Conservation (phyloP, 495 filamentous ascomycete genomes). For the Podospora appendiculata region DNA sequence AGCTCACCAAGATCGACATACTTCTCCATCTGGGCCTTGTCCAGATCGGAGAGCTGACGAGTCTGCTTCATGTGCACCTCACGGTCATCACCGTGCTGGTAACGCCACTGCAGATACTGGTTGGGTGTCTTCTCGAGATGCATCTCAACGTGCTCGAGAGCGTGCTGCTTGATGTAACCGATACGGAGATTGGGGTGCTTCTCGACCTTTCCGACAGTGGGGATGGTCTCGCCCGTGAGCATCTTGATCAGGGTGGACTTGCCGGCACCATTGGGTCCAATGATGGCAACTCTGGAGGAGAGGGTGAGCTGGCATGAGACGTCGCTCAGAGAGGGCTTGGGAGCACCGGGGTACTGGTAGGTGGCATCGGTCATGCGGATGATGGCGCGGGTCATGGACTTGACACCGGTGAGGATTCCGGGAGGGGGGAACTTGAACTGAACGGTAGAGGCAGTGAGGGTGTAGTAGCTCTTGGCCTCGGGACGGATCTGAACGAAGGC, state of each 20-base stretch:
- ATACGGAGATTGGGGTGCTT: constrained; percentile 99
- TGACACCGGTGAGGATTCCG: constrained; percentile 89
- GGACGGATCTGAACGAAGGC: constrained; percentile 87
- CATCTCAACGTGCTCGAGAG: constrained; percentile 98
- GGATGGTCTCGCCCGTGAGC: constrained; percentile 90
- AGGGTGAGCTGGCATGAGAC: constrained; percentile 81
- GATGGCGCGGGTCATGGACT: constrained; percentile 86
- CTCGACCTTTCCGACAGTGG: constrained; percentile 81
- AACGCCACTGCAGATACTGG: constrained; percentile 98
- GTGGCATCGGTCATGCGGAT: constrained; percentile 88
- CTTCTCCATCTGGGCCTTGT: constrained; percentile 86
- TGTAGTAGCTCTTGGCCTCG: constrained; percentile 99
- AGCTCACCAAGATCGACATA: constrained; percentile 77
- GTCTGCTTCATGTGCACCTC: constrained; percentile 98
- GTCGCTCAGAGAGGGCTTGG: constrained; percentile 79
- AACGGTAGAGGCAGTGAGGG: constrained; percentile 77
- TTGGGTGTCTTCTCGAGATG: constrained; percentile 98
- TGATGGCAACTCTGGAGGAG: constrained; percentile 90
- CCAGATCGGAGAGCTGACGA: constrained; percentile 74
- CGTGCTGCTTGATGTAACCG: constrained; percentile 99
- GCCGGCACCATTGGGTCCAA: constrained; percentile 94
- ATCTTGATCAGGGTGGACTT: constrained; percentile 98
- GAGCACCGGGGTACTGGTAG: constrained; percentile 80
- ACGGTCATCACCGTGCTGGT: constrained; percentile 91
- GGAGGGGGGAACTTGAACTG: constrained; percentile 98